Percentiles rank a stretch among this genome's conserved stretches.
Evolutionary conservation across 495 filamentous ascomycete species (phyloP).

Genomic region (Penicillium antarcticum): DNA sequence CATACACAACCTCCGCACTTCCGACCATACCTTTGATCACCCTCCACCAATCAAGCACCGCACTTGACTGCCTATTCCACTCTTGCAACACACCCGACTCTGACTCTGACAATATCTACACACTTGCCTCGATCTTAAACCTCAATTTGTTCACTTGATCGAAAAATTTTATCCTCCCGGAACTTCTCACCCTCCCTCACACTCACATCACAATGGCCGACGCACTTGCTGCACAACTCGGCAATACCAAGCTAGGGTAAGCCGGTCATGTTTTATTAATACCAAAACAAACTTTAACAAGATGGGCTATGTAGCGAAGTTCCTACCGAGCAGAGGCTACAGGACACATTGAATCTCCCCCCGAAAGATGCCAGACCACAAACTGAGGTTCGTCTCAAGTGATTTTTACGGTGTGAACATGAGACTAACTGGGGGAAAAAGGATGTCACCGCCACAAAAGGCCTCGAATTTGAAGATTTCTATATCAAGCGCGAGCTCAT

Average conservation of each 20-base stretch:
- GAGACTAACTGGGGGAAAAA: slow-evolving; percentile 32
- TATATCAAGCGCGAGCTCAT: slow-evolving; percentile 88
- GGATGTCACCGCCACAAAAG: slow-evolving; percentile 98
- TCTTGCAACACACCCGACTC: too few relatives aligned
- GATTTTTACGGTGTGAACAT: too few relatives aligned
- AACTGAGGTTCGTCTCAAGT: slow-evolving; percentile 69
- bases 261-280: slow-evolving; percentile 13
- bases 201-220: slow-evolving; percentile 49
- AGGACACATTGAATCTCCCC: slow-evolving; percentile 71
- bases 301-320: slow-evolving; percentile 43
- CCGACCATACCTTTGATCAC: background rate
- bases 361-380: slow-evolving; percentile 84
- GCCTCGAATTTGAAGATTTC: slow-evolving; percentile 96
- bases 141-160: too few relatives aligned
- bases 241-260: slow-evolving; percentile 69
- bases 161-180: background rate
- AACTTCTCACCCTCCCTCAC: slow-evolving; percentile 7
- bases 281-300: background rate
- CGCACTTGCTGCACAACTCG: slow-evolving; percentile 64
- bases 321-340: slow-evolving; percentile 66
- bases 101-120: slow-evolving; percentile 4
- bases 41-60: background rate
- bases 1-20: background rate
- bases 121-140: background rate
- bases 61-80: background rate